Evolutionary conservation across 78 protist genomes (phyloP).

Genomic region (Guillardia theta): DNA sequence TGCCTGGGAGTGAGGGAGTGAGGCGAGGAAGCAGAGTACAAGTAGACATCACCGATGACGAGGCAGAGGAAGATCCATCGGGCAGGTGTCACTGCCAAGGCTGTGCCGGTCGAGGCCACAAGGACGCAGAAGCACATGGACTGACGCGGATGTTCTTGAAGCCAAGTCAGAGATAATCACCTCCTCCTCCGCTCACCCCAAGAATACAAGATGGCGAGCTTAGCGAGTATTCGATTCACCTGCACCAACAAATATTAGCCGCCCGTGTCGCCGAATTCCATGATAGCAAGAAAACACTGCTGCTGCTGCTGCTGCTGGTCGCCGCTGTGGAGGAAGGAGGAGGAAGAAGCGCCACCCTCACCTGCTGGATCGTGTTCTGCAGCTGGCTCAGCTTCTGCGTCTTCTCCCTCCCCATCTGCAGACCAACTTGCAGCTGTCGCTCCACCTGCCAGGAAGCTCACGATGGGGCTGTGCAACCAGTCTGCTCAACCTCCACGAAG

Average conservation of each 20-base stretch:
- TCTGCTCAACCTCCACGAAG: not conserved
- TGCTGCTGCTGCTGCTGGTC: not conserved
- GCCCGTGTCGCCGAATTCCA: not conserved
- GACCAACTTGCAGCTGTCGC: not conserved
- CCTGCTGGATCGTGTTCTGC: not conserved
- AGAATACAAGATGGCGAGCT: not conserved
- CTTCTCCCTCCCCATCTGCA: constrained; percentile 14
- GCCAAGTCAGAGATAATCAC: not conserved
- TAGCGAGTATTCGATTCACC: not conserved
- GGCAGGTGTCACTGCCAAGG: not conserved
- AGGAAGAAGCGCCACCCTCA: not conserved
- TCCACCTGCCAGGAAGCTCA: not conserved
- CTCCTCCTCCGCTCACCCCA: not conserved
- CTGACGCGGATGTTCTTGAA: not conserved
- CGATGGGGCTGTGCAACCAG: too few species aligned
- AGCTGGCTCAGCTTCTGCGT: constrained; percentile 3
- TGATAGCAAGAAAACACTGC: not conserved
- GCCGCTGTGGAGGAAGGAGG: not conserved
- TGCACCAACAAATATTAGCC: too few species aligned
- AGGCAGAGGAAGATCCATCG: not conserved
- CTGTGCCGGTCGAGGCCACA: not conserved
- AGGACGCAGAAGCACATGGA: not conserved
- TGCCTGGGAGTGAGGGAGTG: not conserved
- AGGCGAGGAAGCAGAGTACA: not conserved
- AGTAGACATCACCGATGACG: not conserved